A percentile compares a stretch with the other conserved stretches of the same genome.
phyloP scores from a whole-genome alignment of 805 yeast species.

The Pichia eremophila region DNA sequence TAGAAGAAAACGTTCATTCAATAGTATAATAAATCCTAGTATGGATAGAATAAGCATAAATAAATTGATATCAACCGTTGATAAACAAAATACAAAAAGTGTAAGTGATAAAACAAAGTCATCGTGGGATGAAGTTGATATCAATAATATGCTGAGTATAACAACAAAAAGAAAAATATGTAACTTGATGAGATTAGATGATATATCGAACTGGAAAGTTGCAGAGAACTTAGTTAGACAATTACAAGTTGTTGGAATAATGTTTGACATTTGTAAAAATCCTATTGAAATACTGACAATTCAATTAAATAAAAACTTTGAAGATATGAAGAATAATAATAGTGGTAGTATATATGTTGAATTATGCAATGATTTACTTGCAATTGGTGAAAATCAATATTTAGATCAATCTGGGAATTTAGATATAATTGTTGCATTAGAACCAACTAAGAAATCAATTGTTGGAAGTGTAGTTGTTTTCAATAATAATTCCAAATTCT shows the following conservation, averaged over 20 bases:
- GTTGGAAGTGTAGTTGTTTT: conserved; percentile 41
- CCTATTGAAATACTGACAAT: conserved; percentile 5
- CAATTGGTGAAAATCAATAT: not conserved
- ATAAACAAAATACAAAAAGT: too few relatives aligned
- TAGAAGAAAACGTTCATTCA: too few relatives aligned
- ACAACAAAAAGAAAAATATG: not conserved
- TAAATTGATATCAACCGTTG: not conserved
- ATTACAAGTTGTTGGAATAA: conserved; percentile 48
- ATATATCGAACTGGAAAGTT: conserved; percentile 39
- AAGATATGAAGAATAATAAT: conserved; percentile 30
- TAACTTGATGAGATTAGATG: conserved; percentile 32
- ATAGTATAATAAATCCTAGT: not conserved
- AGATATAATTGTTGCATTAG: conserved; percentile 32
- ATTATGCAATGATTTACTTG: too few relatives aligned
- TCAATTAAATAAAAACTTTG: not conserved
- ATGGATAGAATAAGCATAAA: not conserved
- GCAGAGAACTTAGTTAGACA: conserved; percentile 47
- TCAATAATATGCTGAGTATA: not conserved
- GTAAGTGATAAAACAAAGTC: too few relatives aligned
- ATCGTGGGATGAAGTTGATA: not conserved
- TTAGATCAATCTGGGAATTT: conserved; percentile 21
- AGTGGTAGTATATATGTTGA: too few relatives aligned
- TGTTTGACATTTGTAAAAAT: conserved; percentile 43
- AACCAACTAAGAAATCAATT: conserved; percentile 2
- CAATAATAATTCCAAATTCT: conserved; percentile 35